A percentile compares a stretch with the other conserved stretches of the same genome.
These are phyloP conservation scores for Macrolepiota albuminosa DNA, from an alignment of 768 basidiomycete genomes.

Conservation along the genomic window DNA sequence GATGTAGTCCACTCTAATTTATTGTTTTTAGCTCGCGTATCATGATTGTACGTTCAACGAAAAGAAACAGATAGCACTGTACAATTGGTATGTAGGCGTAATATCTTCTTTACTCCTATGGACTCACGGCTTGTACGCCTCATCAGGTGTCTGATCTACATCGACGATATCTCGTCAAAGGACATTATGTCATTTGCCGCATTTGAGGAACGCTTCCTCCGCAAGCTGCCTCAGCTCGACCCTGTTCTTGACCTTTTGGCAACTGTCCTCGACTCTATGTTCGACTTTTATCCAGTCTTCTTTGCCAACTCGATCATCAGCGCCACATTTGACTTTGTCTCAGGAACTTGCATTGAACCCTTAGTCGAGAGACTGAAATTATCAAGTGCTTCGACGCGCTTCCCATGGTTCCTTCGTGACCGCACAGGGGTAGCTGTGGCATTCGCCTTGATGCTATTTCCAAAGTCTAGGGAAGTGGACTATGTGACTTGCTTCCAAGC, in stretches of 20 bases:
- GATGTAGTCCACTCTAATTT: neutral
- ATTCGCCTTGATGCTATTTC: constrained; percentile 15
- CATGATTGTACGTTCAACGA: constrained; percentile 14
- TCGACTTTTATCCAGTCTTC: constrained; percentile 14
- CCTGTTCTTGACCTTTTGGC: constrained; percentile 15
- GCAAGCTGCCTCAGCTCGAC: constrained; percentile 15
- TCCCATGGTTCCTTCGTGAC: constrained; percentile 19
- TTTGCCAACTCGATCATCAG: constrained; percentile 15
- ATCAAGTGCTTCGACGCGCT: constrained; percentile 5
- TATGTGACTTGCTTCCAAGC: constrained; percentile 17
- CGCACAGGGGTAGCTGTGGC: constrained; percentile 15
- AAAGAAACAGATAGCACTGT: constrained; percentile 15
- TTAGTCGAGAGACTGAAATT: constrained; percentile 7
- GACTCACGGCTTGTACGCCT: neutral
- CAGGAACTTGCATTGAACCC: constrained; percentile 15
- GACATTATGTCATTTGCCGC: constrained; percentile 6
- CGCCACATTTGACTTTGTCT: constrained; percentile 16
- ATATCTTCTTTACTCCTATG: too few species aligned
- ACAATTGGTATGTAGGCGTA: constrained; percentile 14
- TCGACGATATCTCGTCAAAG: constrained; percentile 14
- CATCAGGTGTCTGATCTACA: constrained; percentile 18
- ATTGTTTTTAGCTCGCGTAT: constrained; percentile 14
- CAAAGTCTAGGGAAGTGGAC: constrained; percentile 9
- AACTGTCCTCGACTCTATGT: constrained; percentile 8
- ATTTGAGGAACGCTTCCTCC: constrained; percentile 16